Percentiles rank a stretch among this genome's conserved stretches.
Evolutionary conservation across 1,139 yeast species (phyloP).

Genomic region (Hansenula lynferdii): DNA sequence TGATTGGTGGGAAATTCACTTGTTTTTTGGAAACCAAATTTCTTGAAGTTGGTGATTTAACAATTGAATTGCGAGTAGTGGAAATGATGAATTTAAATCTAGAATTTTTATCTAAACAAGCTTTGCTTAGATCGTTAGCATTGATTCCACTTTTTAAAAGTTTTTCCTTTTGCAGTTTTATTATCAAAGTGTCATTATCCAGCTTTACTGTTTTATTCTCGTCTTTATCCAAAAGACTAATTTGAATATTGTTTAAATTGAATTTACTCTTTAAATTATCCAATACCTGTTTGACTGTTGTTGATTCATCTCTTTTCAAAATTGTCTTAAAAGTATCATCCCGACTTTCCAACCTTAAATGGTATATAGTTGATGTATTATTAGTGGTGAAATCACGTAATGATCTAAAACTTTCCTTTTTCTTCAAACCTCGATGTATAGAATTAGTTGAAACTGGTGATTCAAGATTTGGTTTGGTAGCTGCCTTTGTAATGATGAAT

Average conservation of each 20-base stretch:
- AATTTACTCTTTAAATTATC: background rate
- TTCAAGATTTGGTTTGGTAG: no score
- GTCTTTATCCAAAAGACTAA: background rate
- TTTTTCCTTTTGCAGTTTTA: background rate
- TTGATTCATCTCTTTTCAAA: background rate
- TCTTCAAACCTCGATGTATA: background rate
- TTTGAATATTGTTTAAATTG: background rate
- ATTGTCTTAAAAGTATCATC: background rate
- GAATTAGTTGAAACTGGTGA: no score
- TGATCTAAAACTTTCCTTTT: background rate
- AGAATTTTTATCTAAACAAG: background rate
- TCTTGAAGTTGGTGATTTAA: no score
- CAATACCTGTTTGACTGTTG: background rate
- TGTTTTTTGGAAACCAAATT: no score
- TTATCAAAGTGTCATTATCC: background rate
- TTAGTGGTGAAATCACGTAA: background rate
- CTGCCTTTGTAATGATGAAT: no score
- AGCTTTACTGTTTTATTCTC: background rate
- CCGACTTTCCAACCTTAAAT: background rate
- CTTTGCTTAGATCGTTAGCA: background rate
- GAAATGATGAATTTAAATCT: background rate
- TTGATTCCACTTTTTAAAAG: background rate
- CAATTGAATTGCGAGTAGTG: no score
- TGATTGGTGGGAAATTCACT: no score
- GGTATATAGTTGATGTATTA: background rate